Percentiles rank a stretch among this genome's conserved stretches.
Conservation (phyloP, 495 filamentous ascomycete genomes). For the Margaritispora aquatica region DNA sequence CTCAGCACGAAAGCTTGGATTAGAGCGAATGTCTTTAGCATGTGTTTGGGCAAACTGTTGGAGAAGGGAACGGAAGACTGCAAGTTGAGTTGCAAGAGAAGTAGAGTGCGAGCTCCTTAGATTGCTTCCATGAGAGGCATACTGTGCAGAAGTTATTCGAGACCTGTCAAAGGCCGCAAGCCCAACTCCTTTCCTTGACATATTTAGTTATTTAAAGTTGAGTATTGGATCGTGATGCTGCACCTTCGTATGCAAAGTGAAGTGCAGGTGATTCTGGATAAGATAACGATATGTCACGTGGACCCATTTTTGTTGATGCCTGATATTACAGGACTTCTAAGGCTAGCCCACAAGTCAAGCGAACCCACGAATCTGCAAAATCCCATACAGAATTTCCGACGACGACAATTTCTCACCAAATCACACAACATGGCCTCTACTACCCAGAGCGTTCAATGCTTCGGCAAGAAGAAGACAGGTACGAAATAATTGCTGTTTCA, state of each 20-base stretch:
- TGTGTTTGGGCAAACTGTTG: slow-evolving; percentile 94
- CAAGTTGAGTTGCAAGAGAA: slow-evolving; percentile 83
- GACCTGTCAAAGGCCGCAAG: slow-evolving; percentile 87
- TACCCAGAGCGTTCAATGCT: slow-evolving; percentile 84
- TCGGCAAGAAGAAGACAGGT: slow-evolving; percentile 83
- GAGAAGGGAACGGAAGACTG: slow-evolving; percentile 89
- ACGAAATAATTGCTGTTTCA: neutral
- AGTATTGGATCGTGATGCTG: too few species aligned
- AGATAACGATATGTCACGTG: neutral
- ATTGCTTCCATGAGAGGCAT: slow-evolving; percentile 79
- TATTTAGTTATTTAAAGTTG: slow-evolving; percentile 18
- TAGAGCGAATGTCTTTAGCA: slow-evolving; percentile 88
- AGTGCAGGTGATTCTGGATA: neutral
- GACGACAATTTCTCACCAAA: slow-evolving; percentile 3
- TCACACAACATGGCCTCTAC: slow-evolving; percentile 60
- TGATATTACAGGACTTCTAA: neutral
- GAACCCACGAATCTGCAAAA: neutral
- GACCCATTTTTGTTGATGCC: neutral
- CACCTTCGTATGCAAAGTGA: too few species aligned
- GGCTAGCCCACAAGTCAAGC: neutral
- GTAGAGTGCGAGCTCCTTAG: slow-evolving; percentile 74
- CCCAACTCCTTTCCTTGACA: slow-evolving; percentile 72
- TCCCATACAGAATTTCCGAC: neutral
- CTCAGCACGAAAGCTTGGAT: slow-evolving; percentile 90
- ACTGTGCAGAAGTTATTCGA: slow-evolving; percentile 72